A percentile compares a stretch with the other conserved stretches of the same genome.
These are phyloP conservation scores for Phaeomoniella chlamydospora DNA, from an alignment of 2,329 filamentous ascomycete genomes.

Conservation along the genomic window DNA sequence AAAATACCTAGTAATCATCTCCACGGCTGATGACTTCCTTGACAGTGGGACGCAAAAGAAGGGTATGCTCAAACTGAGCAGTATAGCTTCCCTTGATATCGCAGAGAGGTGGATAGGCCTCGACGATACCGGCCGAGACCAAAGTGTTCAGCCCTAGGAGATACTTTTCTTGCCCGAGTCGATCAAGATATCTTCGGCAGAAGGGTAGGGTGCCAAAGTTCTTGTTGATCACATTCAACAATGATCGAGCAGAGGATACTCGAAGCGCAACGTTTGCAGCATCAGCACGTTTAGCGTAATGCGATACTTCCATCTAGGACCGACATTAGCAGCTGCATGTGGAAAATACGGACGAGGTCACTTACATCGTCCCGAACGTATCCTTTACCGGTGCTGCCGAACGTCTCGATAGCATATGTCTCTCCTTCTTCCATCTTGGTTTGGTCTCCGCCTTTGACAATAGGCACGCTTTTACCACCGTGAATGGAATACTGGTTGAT, in stretches of 20 bases:
- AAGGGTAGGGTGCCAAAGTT: conserved; percentile 91
- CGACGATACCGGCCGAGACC: conserved; percentile 68
- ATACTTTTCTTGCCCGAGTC: conserved; percentile 90
- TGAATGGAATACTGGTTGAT: conserved; percentile 85
- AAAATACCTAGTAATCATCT: conserved; percentile 61
- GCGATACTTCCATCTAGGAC: conserved; percentile 58
- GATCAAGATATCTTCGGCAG: conserved; percentile 79
- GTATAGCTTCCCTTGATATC: conserved; percentile 93
- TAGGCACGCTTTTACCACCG: conserved; percentile 83
- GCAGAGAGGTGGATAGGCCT: conserved; percentile 76
- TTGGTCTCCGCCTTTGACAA: conserved; percentile 74
- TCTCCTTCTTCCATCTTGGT: conserved; percentile 98
- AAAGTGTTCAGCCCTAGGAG: conserved; percentile 79
- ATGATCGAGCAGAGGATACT: conserved; percentile 66
- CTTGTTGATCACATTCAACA: conserved; percentile 84
- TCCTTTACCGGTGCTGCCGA: conserved; percentile 83
- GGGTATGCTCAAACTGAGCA: conserved; percentile 84
- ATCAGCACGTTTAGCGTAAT: conserved; percentile 66
- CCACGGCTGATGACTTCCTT: conserved; percentile 82
- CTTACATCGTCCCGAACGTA: conserved; percentile 72
- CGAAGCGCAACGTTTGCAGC: conserved; percentile 62
- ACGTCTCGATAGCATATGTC: conserved; percentile 90
- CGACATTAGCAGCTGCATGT: conserved; percentile 10
- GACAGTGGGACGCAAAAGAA: conserved; percentile 61
- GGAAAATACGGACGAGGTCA: conserved; percentile 4